Evolutionary conservation across 805 yeast genomes (phyloP).

Genomic region (Isabelozyma heimii): DNA sequence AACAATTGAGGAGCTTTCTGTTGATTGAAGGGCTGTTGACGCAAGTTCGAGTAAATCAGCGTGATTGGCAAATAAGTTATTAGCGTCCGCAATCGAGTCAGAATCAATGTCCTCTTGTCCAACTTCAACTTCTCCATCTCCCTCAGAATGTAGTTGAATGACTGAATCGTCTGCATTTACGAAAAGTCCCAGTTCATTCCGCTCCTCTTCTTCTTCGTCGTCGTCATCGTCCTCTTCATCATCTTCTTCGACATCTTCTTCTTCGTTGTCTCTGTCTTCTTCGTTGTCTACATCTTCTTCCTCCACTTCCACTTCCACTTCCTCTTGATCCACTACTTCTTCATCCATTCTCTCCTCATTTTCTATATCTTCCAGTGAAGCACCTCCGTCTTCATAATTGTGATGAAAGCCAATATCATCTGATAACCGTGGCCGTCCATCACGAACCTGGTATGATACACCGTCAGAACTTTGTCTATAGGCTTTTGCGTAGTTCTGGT

Average conservation of each 20-base stretch:
- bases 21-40: conserved; percentile 9
- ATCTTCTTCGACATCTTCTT: conserved; percentile 11
- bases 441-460: conserved; percentile 1
- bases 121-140: conserved; percentile 2
- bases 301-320: conserved; percentile 6
- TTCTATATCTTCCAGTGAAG: not conserved
- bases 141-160: conserved; percentile 1
- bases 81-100: conserved; percentile 4
- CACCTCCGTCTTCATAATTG: not conserved
- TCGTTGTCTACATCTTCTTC: conserved; percentile 5
- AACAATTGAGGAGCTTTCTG: not conserved
- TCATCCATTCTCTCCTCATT: too few relatives aligned
- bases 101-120: conserved; percentile 1
- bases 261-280: conserved; percentile 5
- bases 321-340: conserved; percentile 7
- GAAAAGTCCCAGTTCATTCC: not conserved
- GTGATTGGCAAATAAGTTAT: conserved; percentile 3
- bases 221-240: conserved; percentile 33
- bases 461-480: not conserved
- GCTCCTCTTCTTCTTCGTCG: conserved; percentile 1
- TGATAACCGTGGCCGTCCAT: conserved; percentile 8
- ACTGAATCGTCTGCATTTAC: not conserved
- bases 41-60: conserved; percentile 11
- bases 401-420: not conserved
- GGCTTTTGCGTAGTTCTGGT: not conserved